phyloP scores from a whole-genome alignment of 306 rosid species.

The Adenanthera pavonina region DNA sequence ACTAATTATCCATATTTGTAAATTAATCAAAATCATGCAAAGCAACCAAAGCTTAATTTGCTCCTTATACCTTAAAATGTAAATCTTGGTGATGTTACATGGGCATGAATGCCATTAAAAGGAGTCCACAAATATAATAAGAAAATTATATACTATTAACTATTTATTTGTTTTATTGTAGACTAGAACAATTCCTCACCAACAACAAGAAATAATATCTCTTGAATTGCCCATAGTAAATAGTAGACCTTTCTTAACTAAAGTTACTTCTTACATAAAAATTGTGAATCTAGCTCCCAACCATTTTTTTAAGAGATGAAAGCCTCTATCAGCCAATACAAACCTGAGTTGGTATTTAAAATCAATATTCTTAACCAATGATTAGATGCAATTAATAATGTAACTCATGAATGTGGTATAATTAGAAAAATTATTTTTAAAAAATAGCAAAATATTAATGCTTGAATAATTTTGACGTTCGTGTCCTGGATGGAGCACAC shows the following conservation, averaged over 20 bases:
- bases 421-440: no score
- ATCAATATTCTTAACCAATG: not conserved
- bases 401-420: not conserved
- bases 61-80: not conserved
- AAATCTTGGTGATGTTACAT: not conserved
- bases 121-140: not conserved
- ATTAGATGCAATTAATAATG: not conserved
- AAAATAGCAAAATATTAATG: not conserved
- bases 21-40: not conserved
- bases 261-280: no score
- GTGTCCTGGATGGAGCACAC: not conserved
- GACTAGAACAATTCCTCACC: no score
- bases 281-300: no score
- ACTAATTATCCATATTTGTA: not conserved
- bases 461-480: not conserved
- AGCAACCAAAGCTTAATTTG: not conserved
- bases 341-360: not conserved
- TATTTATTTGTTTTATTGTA: no score
- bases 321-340: no score
- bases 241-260: no score
- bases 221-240: no score
- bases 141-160: not conserved
- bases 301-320: no score
- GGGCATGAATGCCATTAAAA: not conserved
- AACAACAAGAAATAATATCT: no score